Conservation (phyloP, 2,329 filamentous ascomycete species). For the Iodosphaeria phyllophila region DNA sequence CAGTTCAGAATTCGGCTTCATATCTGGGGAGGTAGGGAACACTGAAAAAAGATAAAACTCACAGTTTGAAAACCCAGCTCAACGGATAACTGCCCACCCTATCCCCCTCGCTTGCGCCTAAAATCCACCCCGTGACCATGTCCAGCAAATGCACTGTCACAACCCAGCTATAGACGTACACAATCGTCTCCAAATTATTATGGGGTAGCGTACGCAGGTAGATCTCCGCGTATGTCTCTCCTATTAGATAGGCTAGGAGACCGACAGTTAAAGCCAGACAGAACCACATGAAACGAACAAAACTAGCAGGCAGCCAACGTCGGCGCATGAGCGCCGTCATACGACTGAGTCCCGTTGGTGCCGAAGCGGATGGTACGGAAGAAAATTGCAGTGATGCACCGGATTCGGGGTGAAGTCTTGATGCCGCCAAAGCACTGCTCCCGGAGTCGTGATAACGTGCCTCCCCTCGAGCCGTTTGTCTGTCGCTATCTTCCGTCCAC, state of each 20-base stretch:
- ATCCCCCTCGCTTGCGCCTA: slow-evolving; percentile 46
- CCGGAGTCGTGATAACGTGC: too few relatives aligned
- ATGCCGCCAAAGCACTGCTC: too few relatives aligned
- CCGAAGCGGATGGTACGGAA: too few relatives aligned
- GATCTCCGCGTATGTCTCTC: slow-evolving; percentile 50
- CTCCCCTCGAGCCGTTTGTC: slow-evolving; percentile 16
- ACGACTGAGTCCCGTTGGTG: slow-evolving; percentile 7
- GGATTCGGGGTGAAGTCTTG: too few relatives aligned
- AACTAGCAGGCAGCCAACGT: slow-evolving; percentile 44
- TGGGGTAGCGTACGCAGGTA: slow-evolving; percentile 49
- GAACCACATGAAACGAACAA: slow-evolving; percentile 52
- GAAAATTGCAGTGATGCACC: slow-evolving; percentile 9
- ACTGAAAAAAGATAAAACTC: slow-evolving; percentile 10
- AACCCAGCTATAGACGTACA: slow-evolving; percentile 55
- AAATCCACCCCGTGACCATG: slow-evolving; percentile 44
- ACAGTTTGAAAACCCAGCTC: slow-evolving; percentile 54
- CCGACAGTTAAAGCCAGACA: slow-evolving; percentile 43
- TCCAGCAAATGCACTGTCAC: slow-evolving; percentile 46
- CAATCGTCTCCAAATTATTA: slow-evolving; percentile 44
- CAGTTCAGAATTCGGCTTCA: not conserved
- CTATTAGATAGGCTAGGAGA: slow-evolving; percentile 46
- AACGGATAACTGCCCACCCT: slow-evolving; percentile 51
- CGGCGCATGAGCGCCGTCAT: slow-evolving; percentile 21
- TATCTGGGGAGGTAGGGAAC: not conserved
- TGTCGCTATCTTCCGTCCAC: slow-evolving; percentile 41